A percentile compares a stretch with the other conserved stretches of the same genome.
Conservation (phyloP, 306 rosid species). For the apple (Malus domestica) region DNA sequence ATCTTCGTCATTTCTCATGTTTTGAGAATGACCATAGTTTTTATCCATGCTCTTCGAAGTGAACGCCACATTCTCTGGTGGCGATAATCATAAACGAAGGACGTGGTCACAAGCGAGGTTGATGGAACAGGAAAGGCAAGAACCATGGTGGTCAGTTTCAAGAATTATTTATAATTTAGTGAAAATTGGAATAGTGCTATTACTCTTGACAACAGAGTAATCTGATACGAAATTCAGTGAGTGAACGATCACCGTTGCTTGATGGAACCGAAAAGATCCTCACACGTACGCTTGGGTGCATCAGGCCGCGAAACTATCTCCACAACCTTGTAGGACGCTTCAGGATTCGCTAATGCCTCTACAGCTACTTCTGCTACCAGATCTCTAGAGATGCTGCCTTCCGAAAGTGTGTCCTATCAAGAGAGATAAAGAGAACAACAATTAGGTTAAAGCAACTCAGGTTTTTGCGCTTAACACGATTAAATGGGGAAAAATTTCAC, state of each 20-base stretch:
- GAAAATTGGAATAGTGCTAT: too few relatives aligned
- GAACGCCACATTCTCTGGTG: too few relatives aligned
- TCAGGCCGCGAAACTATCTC: constrained; percentile 73
- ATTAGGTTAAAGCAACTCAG: neutral
- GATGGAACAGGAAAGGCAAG: too few relatives aligned
- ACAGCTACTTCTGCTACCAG: constrained; percentile 89
- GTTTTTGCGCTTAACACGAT: neutral
- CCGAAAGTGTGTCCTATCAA: constrained; percentile 70
- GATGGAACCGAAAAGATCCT: constrained; percentile 82
- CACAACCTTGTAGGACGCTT: constrained; percentile 85
- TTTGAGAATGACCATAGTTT: too few relatives aligned
- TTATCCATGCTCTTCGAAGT: too few relatives aligned
- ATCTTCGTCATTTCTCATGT: too few relatives aligned
- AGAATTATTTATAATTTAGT: neutral
- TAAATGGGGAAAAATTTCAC: neutral
- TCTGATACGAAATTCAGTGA: neutral
- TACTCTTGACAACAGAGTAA: neutral
- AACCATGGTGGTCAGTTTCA: too few relatives aligned
- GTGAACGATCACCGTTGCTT: constrained; percentile 33
- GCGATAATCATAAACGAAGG: too few relatives aligned
- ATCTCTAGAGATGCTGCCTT: constrained; percentile 84
- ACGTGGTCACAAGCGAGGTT: too few relatives aligned
- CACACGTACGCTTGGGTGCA: constrained; percentile 62
- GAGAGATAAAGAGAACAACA: neutral
- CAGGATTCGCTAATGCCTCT: constrained; percentile 69